Evolutionary conservation across 225 moss, liverwort and hornwort genomes (phyloP), one percentile per base, ranked within the genome.

Genomic region (Polytrichum commune): DNA sequence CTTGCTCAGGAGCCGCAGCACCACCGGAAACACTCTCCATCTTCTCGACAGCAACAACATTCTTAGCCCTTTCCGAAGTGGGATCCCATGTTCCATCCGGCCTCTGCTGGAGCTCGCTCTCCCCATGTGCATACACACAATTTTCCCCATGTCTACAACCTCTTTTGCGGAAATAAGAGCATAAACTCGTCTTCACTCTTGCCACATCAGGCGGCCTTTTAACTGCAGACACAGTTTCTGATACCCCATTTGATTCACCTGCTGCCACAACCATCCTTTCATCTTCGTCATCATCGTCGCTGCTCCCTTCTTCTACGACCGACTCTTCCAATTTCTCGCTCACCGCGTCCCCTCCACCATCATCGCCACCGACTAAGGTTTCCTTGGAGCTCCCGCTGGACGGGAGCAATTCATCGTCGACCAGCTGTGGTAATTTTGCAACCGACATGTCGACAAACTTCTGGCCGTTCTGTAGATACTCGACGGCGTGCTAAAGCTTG

Each of bases 71-170:
- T 75, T 93, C 98, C 10, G 93, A 93, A 38, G 98, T 99, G 55
- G 98, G 98, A 70, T 99, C 98, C 98, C 98, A 99, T 18, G 91
- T 76, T 27, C 98, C 98, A 78, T 99, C 93, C 20, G 95, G 95
- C 18, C 90, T 83, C 22, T 71, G 84, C 90, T 87, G 86, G 60
- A 99, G 86, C 79, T 99, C 95, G 54, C 87, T 90, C 74, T 99
- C 95, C 18, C 98, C 98, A 62, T 99, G 98, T 16, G 98, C 98
- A 71, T 87, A 99, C 69, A 84, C 81, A 63, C 98, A 99, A 68
- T 63, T 74, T n/a, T 87, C 86, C 27, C 87, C 89, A 58, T 99
- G 98, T 54, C 80, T 86, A 54, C 98, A 99, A 5, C 90, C 95
- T 20, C 84, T 89, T 72, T 90, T 99, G 54, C 98, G 91, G 66